Evolutionary conservation across 2,329 filamentous ascomycete species (phyloP).

Genomic region (Fusarium sp.): DNA sequence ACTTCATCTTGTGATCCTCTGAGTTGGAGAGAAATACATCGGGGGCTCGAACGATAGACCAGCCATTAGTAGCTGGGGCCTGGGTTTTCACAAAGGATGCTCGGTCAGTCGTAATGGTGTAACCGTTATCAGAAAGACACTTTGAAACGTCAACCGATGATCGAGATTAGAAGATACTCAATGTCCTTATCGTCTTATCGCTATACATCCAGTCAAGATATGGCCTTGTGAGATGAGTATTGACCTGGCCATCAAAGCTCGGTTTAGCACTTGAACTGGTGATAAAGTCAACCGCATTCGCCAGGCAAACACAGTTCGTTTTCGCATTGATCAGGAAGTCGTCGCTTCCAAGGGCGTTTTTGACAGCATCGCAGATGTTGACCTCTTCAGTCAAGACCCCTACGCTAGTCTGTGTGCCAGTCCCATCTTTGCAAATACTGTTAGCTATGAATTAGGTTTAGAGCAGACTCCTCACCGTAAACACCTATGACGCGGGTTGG

Average conservation of each 20-base stretch:
- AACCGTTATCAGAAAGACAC: not conserved
- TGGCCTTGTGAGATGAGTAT: not conserved
- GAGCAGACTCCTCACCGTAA: not conserved
- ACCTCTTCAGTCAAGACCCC: not conserved
- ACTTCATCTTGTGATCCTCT: not conserved
- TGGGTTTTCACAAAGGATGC: not conserved
- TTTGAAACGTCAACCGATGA: not conserved
- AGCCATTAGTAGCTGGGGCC: not conserved
- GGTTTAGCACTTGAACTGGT: not conserved
- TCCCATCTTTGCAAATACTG: not conserved
- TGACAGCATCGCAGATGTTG: constrained; percentile 4
- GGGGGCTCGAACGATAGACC: not conserved
- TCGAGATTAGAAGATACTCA: rapidly evolving
- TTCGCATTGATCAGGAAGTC: not conserved
- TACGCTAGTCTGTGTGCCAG: not conserved
- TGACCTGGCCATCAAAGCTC: not conserved
- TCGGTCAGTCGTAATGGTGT: not conserved
- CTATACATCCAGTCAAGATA: not conserved
- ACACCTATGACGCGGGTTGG: not conserved
- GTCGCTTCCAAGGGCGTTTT: not conserved
- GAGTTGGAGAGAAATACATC: not conserved
- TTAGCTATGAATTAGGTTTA: rapidly evolving
- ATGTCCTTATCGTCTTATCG: not conserved
- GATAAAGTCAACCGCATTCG: not conserved
- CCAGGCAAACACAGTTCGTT: constrained; percentile 2